These are phyloP conservation scores for Tetracladium setigerum DNA, from an alignment of 495 filamentous ascomycete species.

Conservation along the genomic window DNA sequence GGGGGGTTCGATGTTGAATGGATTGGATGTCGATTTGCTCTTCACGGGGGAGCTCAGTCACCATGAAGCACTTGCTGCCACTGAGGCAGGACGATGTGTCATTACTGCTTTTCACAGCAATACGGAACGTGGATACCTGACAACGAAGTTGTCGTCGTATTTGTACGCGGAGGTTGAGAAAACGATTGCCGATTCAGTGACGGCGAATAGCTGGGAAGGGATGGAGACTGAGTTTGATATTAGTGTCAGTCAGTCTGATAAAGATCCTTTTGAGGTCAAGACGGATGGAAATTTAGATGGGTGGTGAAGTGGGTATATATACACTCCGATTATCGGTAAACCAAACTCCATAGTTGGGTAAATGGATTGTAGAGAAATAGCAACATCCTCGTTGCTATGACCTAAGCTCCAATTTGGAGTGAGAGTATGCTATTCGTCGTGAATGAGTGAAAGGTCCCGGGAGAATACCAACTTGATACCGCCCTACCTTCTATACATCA, in stretches of 20 bases:
- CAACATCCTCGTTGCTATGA: too few species aligned
- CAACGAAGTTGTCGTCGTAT: constrained; percentile 55
- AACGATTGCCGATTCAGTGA: constrained; percentile 13
- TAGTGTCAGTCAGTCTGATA: constrained; percentile 67
- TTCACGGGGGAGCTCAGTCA: constrained; percentile 93
- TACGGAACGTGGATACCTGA: constrained; percentile 77
- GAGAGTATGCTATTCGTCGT: too few species aligned
- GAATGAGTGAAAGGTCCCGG: too few species aligned
- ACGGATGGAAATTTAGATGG: constrained; percentile 21
- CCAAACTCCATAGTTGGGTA: too few species aligned
- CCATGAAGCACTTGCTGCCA: constrained; percentile 79
- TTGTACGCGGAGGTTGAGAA: constrained; percentile 31
- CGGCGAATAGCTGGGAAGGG: constrained; percentile 2
- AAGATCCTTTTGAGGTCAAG: constrained; percentile 54
- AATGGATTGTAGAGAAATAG: too few species aligned
- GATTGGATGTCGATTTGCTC: constrained; percentile 62
- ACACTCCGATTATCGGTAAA: too few species aligned
- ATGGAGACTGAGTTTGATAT: constrained; percentile 45
- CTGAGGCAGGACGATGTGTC: constrained; percentile 80
- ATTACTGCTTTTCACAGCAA: constrained; percentile 87
- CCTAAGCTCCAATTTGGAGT: too few species aligned
- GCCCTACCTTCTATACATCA: too few species aligned
- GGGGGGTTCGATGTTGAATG: constrained; percentile 64
- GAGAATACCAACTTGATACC: too few species aligned
- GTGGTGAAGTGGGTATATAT: background rate